Evolutionary conservation across 495 filamentous ascomycete genomes (phyloP).

Genomic region (Penicillium argentinense): DNA sequence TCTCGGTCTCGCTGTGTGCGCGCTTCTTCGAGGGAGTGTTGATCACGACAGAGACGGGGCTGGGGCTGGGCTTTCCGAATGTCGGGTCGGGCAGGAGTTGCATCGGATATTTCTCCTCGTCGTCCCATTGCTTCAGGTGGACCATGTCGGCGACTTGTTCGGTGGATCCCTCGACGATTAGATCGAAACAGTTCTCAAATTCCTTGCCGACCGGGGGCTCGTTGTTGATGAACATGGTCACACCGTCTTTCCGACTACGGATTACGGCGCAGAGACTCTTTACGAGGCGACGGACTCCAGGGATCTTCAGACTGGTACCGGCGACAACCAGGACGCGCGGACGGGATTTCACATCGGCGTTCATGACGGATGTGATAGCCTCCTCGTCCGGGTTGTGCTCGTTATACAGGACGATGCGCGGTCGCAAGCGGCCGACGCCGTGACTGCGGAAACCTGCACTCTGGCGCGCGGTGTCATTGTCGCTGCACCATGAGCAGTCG

Average conservation of each 20-base stretch:
- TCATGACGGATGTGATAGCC: conserved; percentile 87
- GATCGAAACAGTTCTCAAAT: conserved; percentile 87
- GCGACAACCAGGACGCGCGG: conserved; percentile 94
- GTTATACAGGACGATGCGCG: conserved; percentile 95
- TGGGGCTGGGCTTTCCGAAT: no score
- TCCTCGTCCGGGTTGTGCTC: conserved; percentile 95
- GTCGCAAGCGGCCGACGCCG: conserved; percentile 85
- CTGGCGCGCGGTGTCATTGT: conserved; percentile 71
- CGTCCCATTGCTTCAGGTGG: conserved; percentile 75
- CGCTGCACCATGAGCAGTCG: conserved; percentile 72
- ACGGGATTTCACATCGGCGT: conserved; percentile 75
- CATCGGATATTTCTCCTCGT: no score
- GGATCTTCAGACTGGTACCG: conserved; percentile 92
- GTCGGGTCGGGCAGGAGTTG: no score
- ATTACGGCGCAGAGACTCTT: conserved; percentile 85
- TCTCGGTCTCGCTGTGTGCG: conserved; percentile 33
- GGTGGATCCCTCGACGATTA: conserved; percentile 82
- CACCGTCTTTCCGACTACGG: conserved; percentile 76
- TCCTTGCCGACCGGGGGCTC: conserved; percentile 80
- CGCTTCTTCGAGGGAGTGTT: conserved; percentile 40
- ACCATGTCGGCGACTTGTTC: conserved; percentile 81
- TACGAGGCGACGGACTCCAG: conserved; percentile 84
- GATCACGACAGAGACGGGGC: conserved; percentile 41
- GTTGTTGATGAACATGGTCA: conserved; percentile 93
- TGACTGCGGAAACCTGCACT: conserved; percentile 89